Base-by-base conservation (phyloP, 2,329 filamentous ascomycete species). In the Xylaria sp. region DNA sequence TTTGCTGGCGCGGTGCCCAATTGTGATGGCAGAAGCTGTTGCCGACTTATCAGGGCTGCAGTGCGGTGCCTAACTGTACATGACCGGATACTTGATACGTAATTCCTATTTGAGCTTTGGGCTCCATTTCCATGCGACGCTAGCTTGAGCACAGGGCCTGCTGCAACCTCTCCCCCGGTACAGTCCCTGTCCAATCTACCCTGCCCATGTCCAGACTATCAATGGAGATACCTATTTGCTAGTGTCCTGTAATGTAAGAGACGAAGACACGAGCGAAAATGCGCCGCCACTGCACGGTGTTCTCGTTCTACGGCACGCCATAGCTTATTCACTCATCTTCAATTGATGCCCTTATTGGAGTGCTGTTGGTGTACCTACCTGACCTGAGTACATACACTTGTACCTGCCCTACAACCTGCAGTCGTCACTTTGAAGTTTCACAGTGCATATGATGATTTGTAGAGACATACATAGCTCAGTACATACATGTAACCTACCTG, bases 131-230 rank as follows among this genome's bases (percentile, higher is more conserved):
- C 19, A 61, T 65, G 61, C 55, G 47, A 59, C 68, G 57, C 24
- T 68, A 70, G 65, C 57, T 67, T 34, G 59, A 64, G 64, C 60
- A 64, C 64, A 45, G 64, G 59, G 47, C 64, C 30, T 61, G n/a
- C 27, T 61, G 64, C 60, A 67, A 42, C 67, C 64, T 57, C 54
- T 61, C 56, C 60, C 64, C 64, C 59, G 63, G 64, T 50, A 47
- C 55, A 48, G 21, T 30, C 55, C 60, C 60, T 53, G 65, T 60
- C 19, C 32, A 19, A 56, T 8, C 2, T 6, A 3, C 45, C 30
- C 47, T 42, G 21, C 32, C 42, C 27, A 30, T n/a, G 19, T 19
- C 17, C 34, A 36, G 34, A 36, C 34, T 47, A 47, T 21, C 42
- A 47, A 47, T 47, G 42, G 6, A 3, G 17, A 5, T 47, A 47